These are phyloP conservation scores for Piedraia hortae DNA, from an alignment of 2,329 filamentous ascomycete genomes.

Conservation along the genomic window DNA sequence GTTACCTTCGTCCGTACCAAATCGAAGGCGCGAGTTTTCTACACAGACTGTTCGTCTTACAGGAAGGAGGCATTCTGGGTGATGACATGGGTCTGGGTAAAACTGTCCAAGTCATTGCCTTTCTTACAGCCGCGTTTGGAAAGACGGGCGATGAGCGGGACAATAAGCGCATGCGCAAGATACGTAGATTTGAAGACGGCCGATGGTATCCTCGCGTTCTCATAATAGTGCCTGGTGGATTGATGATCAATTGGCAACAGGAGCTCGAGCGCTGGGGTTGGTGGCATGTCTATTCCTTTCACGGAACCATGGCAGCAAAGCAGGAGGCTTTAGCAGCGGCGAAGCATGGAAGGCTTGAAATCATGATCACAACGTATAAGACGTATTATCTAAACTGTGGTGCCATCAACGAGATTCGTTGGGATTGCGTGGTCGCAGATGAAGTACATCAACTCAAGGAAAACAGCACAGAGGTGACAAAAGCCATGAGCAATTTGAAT, in stretches of 20 bases:
- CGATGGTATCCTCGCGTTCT: constrained; percentile 63
- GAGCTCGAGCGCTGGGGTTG: constrained; percentile 81
- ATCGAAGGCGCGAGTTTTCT: constrained; percentile 62
- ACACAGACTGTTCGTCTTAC: constrained; percentile 69
- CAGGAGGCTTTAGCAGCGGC: constrained; percentile 20
- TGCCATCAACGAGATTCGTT: constrained; percentile 57
- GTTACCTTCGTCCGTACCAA: constrained; percentile 81
- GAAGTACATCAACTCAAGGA: constrained; percentile 85
- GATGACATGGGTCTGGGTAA: constrained; percentile 97
- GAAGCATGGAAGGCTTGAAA: constrained; percentile 57
- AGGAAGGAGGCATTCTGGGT: constrained; percentile 69
- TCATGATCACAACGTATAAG: constrained; percentile 81
- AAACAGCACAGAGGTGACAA: constrained; percentile 43
- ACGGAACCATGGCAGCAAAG: constrained; percentile 35
- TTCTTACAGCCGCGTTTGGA: constrained; percentile 72
- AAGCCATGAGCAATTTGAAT: constrained; percentile 74
- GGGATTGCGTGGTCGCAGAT: constrained; percentile 86
- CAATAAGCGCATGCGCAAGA: constrained; percentile 61
- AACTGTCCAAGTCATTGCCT: constrained; percentile 84
- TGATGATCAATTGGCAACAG: constrained; percentile 76
- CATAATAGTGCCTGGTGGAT: constrained; percentile 64
- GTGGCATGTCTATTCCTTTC: constrained; percentile 71
- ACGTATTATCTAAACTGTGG: constrained; percentile 58
- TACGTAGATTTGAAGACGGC: constrained; percentile 30
- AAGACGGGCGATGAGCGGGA: constrained; percentile 81